Evolutionary conservation across 208 protist species (phyloP).

Genomic region (Vickermania spadyakhi): DNA sequence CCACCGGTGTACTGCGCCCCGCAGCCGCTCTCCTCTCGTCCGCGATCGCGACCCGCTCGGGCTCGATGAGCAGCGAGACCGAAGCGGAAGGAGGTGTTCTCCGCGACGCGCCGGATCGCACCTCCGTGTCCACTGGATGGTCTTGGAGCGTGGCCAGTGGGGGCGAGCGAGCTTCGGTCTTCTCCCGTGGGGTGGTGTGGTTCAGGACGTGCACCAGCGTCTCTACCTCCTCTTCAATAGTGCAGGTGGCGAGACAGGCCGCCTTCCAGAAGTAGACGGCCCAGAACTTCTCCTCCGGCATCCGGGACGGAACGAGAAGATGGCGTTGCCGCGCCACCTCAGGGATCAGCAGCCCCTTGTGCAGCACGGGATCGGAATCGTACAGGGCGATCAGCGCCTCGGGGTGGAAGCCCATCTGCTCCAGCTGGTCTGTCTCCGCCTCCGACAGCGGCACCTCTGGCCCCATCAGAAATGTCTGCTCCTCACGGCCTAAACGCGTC

Average conservation of each 20-base stretch:
- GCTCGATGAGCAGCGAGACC: no score
- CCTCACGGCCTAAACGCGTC: conserved; percentile 29
- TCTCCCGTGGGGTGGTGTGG: no score
- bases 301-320: conserved; percentile 45
- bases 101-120: no score
- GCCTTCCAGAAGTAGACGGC: conserved; percentile 82
- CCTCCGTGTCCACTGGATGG: no score
- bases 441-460: conserved; percentile 28
- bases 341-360: conserved; percentile 38
- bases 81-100: no score
- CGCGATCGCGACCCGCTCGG: no score
- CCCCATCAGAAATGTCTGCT: conserved; percentile 57
- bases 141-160: no score
- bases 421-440: conserved; percentile 39
- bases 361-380: conserved; percentile 52
- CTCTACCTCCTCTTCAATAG: conserved; percentile 41
- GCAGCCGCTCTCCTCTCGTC: no score
- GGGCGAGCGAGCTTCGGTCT: no score
- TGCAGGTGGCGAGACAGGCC: conserved; percentile 45
- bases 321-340: conserved; percentile 51
- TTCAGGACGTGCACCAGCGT: conserved; percentile 53
- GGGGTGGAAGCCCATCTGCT: conserved; percentile 51
- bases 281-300: conserved; percentile 76
- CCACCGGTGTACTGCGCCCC: no score
- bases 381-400: conserved; percentile 27